Base-by-base conservation (phyloP, 2,329 filamentous ascomycete species). In the Aschersonia sp. region DNA sequence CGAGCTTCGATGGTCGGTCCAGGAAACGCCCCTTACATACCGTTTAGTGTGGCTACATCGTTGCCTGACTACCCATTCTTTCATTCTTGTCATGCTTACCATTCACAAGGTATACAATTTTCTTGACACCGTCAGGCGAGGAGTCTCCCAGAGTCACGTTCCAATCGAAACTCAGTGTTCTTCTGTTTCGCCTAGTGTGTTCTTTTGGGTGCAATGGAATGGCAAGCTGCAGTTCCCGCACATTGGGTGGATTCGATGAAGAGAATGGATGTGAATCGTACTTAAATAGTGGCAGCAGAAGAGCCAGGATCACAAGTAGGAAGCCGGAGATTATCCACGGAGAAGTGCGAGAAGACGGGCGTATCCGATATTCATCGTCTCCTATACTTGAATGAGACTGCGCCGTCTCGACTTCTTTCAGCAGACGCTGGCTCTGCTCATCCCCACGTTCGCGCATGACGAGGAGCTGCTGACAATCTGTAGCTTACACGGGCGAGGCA, bases 1-100 rank as follows among this genome's bases (percentile, higher is more conserved):
- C 82, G 83, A 47, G 78, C 75, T 53, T 84, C 75, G 47, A 89
- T 76, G 40, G 81, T 65, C 11, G 84, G 84, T 2, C 83, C 72
- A 0, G 85, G 85, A 64, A 85, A 87, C 57, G 80, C 67, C 22
- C 61, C 63, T 57, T 9, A 8, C 10, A 32, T 46, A n/a, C 29
- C n/a, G 32, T 42, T 42, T n/a, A 33, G 30, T 37, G 22, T 22
- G 22, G 22, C 22, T 22, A 22, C 22, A 22, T 22, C 22, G 22
- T 22, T 22, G 22, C 22, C 22, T 22, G 22, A 22, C 22, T 3
- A 22, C 22, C 22, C 22, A 22, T 22, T 22, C 22, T 22, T 22
- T 22, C 22, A 22, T 22, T 22, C 22, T 22, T 22, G 22, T 22
- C 22, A 12, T 47, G 44, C 45, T 4, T 43, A 57, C 56, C 54